Evolutionary conservation across 108 stramenopile species (phyloP).

Genomic region (Aurantiochytrium sp.): DNA sequence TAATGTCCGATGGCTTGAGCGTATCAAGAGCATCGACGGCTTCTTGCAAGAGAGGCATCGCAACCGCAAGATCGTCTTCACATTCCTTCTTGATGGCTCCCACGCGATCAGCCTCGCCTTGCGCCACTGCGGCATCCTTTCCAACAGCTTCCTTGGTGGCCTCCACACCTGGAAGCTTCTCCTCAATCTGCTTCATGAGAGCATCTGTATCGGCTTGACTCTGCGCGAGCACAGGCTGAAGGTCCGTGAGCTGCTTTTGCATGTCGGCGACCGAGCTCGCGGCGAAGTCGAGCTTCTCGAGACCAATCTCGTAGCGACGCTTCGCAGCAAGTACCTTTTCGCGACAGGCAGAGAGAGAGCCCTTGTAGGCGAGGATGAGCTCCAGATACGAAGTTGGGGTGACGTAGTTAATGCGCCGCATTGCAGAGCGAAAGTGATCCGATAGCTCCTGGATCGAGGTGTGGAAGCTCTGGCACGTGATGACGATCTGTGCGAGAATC

Average conservation of each 20-base stretch:
- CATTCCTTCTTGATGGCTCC: constrained; percentile 29
- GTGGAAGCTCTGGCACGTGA: constrained; percentile 50
- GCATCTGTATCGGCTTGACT: constrained; percentile 41
- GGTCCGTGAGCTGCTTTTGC: constrained; percentile 46
- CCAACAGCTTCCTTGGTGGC: constrained; percentile 44
- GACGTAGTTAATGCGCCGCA: constrained; percentile 53
- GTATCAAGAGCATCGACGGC: constrained; percentile 45
- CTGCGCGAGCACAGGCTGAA: constrained; percentile 43
- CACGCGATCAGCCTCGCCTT: constrained; percentile 43
- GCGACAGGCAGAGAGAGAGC: constrained; percentile 33
- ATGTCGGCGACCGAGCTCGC: constrained; percentile 31
- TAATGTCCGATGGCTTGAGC: constrained; percentile 45
- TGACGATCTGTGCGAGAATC: constrained; percentile 32
- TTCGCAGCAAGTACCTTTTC: constrained; percentile 28
- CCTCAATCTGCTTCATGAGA: constrained; percentile 51
- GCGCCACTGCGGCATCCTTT: constrained; percentile 36
- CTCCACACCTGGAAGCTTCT: constrained; percentile 50
- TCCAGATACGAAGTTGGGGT: constrained; percentile 63
- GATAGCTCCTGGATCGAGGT: constrained; percentile 31
- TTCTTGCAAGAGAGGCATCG: constrained; percentile 53
- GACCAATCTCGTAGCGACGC: constrained; percentile 43
- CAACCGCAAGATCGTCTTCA: constrained; percentile 57
- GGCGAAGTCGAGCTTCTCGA: constrained; percentile 52
- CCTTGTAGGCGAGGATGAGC: constrained; percentile 54
- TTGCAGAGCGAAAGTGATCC: constrained; percentile 24